Percentiles rank a stretch among this genome's conserved stretches.
phyloP scores from a whole-genome alignment of 2,329 filamentous ascomycete genomes.

The Microdochium bolleyi region DNA sequence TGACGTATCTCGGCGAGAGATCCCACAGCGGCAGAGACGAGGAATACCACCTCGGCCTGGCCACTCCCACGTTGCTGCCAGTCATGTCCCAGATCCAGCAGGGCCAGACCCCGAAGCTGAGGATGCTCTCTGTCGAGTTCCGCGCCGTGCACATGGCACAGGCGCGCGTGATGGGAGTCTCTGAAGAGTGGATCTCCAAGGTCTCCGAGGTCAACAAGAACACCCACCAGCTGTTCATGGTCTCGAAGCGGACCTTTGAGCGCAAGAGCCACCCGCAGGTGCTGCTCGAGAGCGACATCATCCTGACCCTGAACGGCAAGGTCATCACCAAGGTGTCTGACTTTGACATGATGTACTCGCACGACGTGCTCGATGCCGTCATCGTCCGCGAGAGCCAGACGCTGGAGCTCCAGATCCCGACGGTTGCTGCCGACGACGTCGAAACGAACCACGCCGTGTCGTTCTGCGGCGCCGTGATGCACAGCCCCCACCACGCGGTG shows the following conservation, averaged over 20 bases:
- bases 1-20: conserved; percentile 92
- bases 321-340: conserved; percentile 90
- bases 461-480: conserved; percentile 91
- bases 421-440: conserved; percentile 79
- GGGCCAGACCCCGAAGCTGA: conserved; percentile 70
- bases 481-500: conserved; percentile 91
- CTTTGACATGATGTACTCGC: conserved; percentile 92
- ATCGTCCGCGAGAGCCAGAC: conserved; percentile 82
- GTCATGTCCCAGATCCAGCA: conserved; percentile 81
- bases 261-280: conserved; percentile 41
- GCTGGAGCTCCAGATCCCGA: conserved; percentile 68
- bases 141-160: conserved; percentile 96
- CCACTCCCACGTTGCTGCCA: conserved; percentile 79
- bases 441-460: conserved; percentile 89
- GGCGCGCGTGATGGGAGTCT: conserved; percentile 92
- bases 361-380: conserved; percentile 73
- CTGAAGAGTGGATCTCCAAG: conserved; percentile 89
- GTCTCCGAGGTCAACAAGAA: conserved; percentile 84
- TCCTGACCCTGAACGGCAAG: conserved; percentile 83
- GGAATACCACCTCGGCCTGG: conserved; percentile 91
- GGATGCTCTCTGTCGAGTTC: conserved; percentile 91
- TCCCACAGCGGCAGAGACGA: conserved; percentile 78
- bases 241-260: conserved; percentile 77
- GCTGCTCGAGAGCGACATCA: conserved; percentile 83
- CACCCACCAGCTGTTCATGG: conserved; percentile 96